These are phyloP conservation scores for Mucuna pruriens DNA, from an alignment of 306 rosid genomes.

Conservation along the genomic window DNA sequence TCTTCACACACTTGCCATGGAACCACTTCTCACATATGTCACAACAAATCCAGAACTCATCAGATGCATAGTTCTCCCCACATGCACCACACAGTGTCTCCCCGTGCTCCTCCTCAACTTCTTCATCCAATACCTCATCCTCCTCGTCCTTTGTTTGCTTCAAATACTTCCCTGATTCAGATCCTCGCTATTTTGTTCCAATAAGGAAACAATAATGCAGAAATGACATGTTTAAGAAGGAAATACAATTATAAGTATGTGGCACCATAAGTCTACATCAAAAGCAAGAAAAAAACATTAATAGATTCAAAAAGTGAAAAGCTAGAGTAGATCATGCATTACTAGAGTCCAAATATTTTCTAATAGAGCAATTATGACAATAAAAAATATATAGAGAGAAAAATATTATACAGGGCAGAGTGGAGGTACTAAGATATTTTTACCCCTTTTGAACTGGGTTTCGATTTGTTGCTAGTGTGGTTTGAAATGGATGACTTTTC, in stretches of 20 bases:
- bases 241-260: not conserved
- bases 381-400: not conserved
- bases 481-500: conserved; percentile 66
- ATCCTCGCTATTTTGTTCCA: conserved; percentile 48
- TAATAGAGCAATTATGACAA: not conserved
- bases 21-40: conserved; percentile 64
- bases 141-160: conserved; percentile 58
- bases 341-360: not conserved
- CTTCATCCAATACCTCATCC: conserved; percentile 41
- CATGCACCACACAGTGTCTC: conserved; percentile 44
- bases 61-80: conserved; percentile 42
- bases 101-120: conserved; percentile 58
- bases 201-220: conserved; percentile 22
- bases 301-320: not conserved
- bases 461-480: conserved; percentile 63
- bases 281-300: no score
- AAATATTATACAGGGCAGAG: not conserved
- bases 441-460: conserved; percentile 71
- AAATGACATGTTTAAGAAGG: not conserved
- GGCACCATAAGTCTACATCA: no score
- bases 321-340: not conserved
- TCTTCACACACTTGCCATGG: conserved; percentile 52
- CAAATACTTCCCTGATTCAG: conserved; percentile 47
- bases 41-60: conserved; percentile 55
- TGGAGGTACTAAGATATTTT: not conserved